phyloP scores from a whole-genome alignment of 140 eudicot genomes.

The Anethum foeniculum region DNA sequence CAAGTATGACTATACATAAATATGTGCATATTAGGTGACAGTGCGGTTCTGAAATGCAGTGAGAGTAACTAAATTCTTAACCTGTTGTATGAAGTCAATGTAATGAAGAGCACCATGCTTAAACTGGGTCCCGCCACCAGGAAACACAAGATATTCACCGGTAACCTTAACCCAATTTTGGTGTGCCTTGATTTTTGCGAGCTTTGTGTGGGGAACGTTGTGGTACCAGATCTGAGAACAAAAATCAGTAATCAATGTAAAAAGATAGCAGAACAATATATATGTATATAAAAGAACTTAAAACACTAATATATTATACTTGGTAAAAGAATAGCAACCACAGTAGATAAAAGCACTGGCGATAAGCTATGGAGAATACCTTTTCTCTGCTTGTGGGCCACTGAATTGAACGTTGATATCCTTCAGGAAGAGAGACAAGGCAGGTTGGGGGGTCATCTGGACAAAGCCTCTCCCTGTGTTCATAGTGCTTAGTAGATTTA shows the following conservation, averaged over 20 bases:
- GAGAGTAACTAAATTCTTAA: constrained; percentile 18
- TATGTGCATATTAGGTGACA: not conserved
- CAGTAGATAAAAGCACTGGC: not conserved
- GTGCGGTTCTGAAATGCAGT: constrained; percentile 7
- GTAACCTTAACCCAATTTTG: constrained; percentile 97
- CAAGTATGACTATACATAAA: constrained; percentile 1
- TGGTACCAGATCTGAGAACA: constrained; percentile 82
- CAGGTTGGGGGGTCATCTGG: constrained; percentile 89
- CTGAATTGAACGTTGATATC: constrained; percentile 64
- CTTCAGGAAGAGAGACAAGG: constrained; percentile 91
- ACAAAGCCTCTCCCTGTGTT: constrained; percentile 95
- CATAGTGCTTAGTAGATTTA: constrained; percentile 76
- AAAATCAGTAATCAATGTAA: constrained; percentile 6
- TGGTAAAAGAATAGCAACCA: not conserved
- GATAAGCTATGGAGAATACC: constrained; percentile 28
- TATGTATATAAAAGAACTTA: not conserved
- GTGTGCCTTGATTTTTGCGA: constrained; percentile 81
- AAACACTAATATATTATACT: not conserved
- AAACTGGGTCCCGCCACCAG: constrained; percentile 99
- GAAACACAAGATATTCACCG: constrained; percentile 90
- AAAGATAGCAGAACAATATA: not conserved
- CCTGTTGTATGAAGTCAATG: constrained; percentile 87
- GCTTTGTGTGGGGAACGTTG: constrained; percentile 91
- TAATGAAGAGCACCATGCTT: constrained; percentile 98
- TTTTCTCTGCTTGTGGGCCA: constrained; percentile 99